Evolutionary conservation across 129 eudicot genomes (phyloP).

Genomic region (Pseudognaphalium luteoalbum): DNA sequence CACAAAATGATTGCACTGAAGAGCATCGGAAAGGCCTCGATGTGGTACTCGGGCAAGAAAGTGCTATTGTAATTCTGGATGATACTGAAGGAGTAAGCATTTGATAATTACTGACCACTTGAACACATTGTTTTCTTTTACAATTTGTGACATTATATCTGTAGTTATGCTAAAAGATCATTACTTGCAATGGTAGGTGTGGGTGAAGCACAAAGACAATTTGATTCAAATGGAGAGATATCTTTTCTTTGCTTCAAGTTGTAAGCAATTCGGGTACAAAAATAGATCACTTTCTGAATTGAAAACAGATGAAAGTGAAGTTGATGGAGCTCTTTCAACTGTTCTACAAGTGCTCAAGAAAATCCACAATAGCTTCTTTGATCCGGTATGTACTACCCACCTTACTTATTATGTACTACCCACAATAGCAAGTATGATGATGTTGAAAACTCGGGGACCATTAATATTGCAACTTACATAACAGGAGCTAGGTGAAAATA

Average conservation of each 20-base stretch:
- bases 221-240: conserved; percentile 80
- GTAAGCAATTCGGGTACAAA: conserved; percentile 51
- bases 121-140: not conserved
- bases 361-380: conserved; percentile 60
- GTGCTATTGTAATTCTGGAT: conserved; percentile 74
- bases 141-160: not conserved
- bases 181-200: conserved; percentile 47
- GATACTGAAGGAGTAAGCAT: conserved; percentile 74
- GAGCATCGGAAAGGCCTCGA: conserved; percentile 79
- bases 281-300: conserved; percentile 66
- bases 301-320: conserved; percentile 74
- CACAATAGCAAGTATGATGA: not conserved
- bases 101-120: not conserved
- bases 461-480: conserved; percentile 8
- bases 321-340: conserved; percentile 68
- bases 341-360: conserved; percentile 66
- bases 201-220: conserved; percentile 72
- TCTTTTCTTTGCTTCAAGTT: conserved; percentile 76
- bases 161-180: not conserved
- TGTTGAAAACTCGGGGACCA: not conserved
- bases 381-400: conserved; percentile 39
- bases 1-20: conserved; percentile 8
- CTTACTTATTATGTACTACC: not conserved
- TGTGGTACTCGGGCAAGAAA: conserved; percentile 71
- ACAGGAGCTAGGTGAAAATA: conserved; percentile 51